phyloP scores from a whole-genome alignment of 2,329 filamentous ascomycete species.

The Colletotrichum sp. region DNA sequence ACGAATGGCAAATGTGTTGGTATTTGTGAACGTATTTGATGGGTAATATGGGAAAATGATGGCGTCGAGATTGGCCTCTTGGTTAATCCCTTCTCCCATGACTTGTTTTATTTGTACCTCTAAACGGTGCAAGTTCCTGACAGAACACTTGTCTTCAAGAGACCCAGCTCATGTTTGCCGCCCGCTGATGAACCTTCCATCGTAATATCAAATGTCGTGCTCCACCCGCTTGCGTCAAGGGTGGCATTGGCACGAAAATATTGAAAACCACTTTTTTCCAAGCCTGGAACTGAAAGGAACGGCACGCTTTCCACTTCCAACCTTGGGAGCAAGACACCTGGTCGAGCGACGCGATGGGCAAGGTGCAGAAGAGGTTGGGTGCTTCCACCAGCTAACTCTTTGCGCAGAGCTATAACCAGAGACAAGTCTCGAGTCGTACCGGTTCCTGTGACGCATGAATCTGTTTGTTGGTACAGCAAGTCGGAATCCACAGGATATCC shows the following conservation, averaged over 20 bases:
- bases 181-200: background rate
- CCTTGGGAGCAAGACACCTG: background rate
- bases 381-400: background rate
- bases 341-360: background rate
- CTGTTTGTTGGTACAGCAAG: slow-evolving; percentile 26
- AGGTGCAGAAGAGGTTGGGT: background rate
- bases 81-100: background rate
- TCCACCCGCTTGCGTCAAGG: background rate
- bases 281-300: background rate
- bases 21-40: background rate
- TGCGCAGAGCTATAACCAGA: background rate
- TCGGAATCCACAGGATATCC: slow-evolving; percentile 32
- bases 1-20: background rate
- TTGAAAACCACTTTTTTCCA: background rate
- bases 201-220: background rate
- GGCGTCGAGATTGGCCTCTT: background rate
- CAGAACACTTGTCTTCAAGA: background rate
- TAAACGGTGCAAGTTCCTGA: background rate
- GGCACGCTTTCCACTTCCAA: background rate
- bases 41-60: background rate
- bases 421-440: background rate
- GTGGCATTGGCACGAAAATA: background rate
- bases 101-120: background rate
- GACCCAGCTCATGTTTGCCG: background rate
- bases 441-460: slow-evolving; percentile 26